A percentile compares a stretch with the other conserved stretches of the same genome.
These are phyloP conservation scores for Puccinia triticina DNA, from an alignment of 1,284 basidiomycete genomes.

Conservation along the genomic window DNA sequence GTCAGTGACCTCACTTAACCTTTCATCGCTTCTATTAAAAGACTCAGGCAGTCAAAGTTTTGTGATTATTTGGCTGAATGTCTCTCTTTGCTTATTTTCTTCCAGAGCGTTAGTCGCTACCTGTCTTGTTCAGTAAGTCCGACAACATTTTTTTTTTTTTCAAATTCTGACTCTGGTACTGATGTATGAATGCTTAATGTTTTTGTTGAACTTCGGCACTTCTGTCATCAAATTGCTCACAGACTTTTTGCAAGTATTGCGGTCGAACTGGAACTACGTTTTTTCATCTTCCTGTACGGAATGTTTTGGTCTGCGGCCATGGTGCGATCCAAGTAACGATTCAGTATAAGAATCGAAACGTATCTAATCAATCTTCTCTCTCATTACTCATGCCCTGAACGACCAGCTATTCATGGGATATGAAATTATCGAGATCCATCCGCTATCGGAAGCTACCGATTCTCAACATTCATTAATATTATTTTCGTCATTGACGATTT, in stretches of 20 bases:
- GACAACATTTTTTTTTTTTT: neutral
- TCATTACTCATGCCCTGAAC: neutral
- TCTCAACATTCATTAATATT: constrained; percentile 42
- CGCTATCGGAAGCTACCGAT: constrained; percentile 13
- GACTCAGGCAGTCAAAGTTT: neutral
- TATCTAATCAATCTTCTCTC: neutral
- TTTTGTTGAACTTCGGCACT: neutral
- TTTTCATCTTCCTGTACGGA: constrained; percentile 28
- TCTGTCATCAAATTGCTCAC: neutral
- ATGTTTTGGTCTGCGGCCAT: constrained; percentile 31
- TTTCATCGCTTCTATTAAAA: neutral
- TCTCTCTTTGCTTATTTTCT: neutral
- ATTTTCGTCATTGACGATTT: constrained; percentile 28
- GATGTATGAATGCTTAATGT: neutral
- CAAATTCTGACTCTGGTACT: neutral
- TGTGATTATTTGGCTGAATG: neutral
- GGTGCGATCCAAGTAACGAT: neutral
- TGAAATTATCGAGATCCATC: constrained; percentile 30
- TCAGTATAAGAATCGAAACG: neutral
- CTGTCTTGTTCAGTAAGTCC: constrained; percentile 31
- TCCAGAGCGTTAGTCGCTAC: constrained; percentile 30
- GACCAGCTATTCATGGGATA: constrained; percentile 34
- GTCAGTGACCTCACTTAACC: neutral
- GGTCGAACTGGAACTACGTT: constrained; percentile 32
- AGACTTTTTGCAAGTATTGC: constrained; percentile 42